phyloP scores from a whole-genome alignment of 345 rosid species.

The Jatropha curcas region DNA sequence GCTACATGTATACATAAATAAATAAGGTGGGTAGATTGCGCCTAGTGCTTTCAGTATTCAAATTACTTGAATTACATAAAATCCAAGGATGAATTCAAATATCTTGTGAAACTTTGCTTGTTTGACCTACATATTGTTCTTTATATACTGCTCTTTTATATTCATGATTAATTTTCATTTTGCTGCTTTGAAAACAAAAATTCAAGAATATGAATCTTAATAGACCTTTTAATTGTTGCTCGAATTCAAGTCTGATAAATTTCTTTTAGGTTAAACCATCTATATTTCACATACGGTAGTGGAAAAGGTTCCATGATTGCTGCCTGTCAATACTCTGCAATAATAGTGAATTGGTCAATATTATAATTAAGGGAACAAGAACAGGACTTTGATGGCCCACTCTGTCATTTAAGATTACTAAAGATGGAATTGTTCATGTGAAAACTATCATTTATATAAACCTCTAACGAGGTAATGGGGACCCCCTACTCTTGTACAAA shows the following conservation, averaged over 20 bases:
- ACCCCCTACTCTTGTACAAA: neutral
- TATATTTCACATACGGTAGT: neutral
- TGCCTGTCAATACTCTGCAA: slow-evolving; percentile 1
- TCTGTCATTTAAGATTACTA: neutral
- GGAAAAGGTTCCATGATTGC: neutral
- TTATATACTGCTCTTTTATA: no score
- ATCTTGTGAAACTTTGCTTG: neutral
- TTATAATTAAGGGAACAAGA: neutral
- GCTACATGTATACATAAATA: no score
- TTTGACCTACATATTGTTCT: neutral
- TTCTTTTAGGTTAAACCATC: neutral
- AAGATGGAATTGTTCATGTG: slow-evolving; percentile 1
- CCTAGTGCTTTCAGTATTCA: neutral
- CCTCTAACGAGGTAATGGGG: neutral
- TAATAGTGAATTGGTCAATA: neutral
- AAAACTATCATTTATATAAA: slow-evolving; percentile 6
- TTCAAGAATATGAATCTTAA: neutral
- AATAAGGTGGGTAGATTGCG: no score
- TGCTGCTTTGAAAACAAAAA: neutral
- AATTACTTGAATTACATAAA: neutral
- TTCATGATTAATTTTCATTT: neutral
- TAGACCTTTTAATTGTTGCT: no score
- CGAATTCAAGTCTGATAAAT: no score
- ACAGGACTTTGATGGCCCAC: neutral
- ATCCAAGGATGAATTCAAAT: neutral